Percentiles rank a stretch among this genome's conserved stretches.
phyloP scores from a whole-genome alignment of 139 green algal species.

The Auxenochlorella pyrenoidosa region DNA sequence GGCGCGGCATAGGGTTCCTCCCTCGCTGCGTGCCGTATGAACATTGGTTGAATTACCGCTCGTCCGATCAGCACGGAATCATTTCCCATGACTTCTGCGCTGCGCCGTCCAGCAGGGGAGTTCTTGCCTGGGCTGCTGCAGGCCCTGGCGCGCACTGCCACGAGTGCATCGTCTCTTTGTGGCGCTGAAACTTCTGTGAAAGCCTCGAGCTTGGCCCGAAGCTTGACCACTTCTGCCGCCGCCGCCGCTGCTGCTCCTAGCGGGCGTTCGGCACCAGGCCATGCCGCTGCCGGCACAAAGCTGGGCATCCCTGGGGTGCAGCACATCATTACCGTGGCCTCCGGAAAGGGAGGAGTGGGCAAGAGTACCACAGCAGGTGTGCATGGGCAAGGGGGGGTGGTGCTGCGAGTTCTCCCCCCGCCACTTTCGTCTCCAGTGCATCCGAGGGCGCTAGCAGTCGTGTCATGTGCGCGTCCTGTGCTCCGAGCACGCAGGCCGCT shows the following conservation, averaged over 20 bases:
- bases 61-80: too few species aligned
- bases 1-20: too few species aligned
- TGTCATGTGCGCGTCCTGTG: too few species aligned
- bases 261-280: not conserved
- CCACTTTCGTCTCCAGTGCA: too few species aligned
- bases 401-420: too few species aligned
- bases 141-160: not conserved
- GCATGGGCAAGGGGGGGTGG: slow-evolving; percentile 48
- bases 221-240: not conserved
- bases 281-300: not conserved
- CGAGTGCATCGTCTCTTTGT: too few species aligned
- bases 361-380: slow-evolving; percentile 93
- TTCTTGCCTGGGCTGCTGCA: not conserved
- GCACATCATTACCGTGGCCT: slow-evolving; percentile 89
- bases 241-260: not conserved
- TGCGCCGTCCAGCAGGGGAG: not conserved
- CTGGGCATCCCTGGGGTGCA: slow-evolving; percentile 65
- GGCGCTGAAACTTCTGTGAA: too few species aligned
- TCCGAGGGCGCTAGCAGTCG: too few species aligned
- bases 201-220: not conserved
- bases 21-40: too few species aligned
- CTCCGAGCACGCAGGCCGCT: too few species aligned
- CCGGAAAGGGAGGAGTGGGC: slow-evolving; percentile 93
- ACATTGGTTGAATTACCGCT: too few species aligned
- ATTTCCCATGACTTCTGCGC: not conserved